These are phyloP conservation scores for Hypoxylon fuscum DNA, from an alignment of 495 filamentous ascomycete species.

Conservation along the genomic window DNA sequence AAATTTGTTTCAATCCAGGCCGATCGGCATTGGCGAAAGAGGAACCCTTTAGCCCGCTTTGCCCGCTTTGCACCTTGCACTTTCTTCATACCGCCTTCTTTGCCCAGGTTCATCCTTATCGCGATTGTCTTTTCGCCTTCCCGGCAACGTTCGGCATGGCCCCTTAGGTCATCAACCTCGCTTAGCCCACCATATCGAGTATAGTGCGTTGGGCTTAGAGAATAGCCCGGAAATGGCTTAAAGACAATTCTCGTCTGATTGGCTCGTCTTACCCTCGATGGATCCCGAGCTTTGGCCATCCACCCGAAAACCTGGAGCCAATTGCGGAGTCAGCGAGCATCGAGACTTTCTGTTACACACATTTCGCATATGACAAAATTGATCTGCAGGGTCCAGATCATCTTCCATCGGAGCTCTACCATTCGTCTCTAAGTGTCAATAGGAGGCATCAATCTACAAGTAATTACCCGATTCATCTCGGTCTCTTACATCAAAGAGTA, in stretches of 20 bases:
- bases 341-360: slow-evolving; percentile 13
- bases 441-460: not conserved
- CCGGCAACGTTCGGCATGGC: slow-evolving; percentile 31
- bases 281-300: slow-evolving; percentile 29
- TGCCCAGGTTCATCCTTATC: slow-evolving; percentile 18
- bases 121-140: slow-evolving; percentile 22
- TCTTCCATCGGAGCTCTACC: not conserved
- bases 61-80: not conserved
- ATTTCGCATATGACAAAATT: slow-evolving; percentile 33
- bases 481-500: slow-evolving; percentile 23
- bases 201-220: slow-evolving; percentile 27
- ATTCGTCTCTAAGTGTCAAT: not conserved
- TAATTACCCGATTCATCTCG: slow-evolving; percentile 7
- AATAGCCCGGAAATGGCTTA: slow-evolving; percentile 37
- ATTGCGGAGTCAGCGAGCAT: slow-evolving; percentile 25
- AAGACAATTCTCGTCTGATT: slow-evolving; percentile 21
- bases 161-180: slow-evolving; percentile 10
- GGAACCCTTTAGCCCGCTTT: not conserved
- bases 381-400: slow-evolving; percentile 36
- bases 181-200: slow-evolving; percentile 14
- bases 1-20: slow-evolving; percentile 20
- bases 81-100: too few species aligned
- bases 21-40: slow-evolving; percentile 31
- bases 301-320: slow-evolving; percentile 31
- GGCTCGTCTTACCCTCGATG: slow-evolving; percentile 7